Conservation (phyloP, 2,329 filamentous ascomycete genomes). For the Massarina eburnea region DNA sequence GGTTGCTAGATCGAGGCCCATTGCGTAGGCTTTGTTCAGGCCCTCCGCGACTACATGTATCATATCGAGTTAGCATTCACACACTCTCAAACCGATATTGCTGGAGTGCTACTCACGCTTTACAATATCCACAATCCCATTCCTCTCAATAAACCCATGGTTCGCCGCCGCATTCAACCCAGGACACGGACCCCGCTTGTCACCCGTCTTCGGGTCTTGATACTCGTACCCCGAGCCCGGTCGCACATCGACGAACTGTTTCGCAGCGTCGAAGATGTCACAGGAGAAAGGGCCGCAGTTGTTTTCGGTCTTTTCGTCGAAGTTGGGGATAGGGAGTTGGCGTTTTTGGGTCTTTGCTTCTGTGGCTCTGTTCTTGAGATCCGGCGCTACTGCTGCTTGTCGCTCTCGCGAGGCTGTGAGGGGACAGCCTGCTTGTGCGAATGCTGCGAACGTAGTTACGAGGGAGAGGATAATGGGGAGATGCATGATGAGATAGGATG, state of each 20-base stretch:
- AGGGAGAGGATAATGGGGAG: neutral
- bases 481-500: neutral
- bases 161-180: conserved; percentile 30
- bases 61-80: neutral
- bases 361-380: too few relatives aligned
- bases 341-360: too few relatives aligned
- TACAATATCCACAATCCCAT: conserved; percentile 16
- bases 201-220: neutral
- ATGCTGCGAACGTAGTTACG: neutral
- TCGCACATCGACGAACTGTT: conserved; percentile 3
- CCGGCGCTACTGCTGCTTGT: neutral
- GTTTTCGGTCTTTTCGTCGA: neutral
- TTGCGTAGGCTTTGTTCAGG: neutral
- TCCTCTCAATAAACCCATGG: conserved; percentile 25
- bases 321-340: neutral
- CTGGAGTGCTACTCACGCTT: neutral
- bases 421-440: neutral
- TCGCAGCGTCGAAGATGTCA: neutral
- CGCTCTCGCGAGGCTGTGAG: neutral
- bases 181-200: conserved; percentile 21
- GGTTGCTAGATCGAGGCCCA: neutral
- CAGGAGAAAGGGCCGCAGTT: neutral
- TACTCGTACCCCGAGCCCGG: conserved; percentile 3
- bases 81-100: neutral
- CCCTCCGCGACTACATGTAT: neutral